Evolutionary conservation across 1,284 basidiomycete species (phyloP), one percentile per base, ranked within the genome.

Genomic region (Hemileia vastatrix): DNA sequence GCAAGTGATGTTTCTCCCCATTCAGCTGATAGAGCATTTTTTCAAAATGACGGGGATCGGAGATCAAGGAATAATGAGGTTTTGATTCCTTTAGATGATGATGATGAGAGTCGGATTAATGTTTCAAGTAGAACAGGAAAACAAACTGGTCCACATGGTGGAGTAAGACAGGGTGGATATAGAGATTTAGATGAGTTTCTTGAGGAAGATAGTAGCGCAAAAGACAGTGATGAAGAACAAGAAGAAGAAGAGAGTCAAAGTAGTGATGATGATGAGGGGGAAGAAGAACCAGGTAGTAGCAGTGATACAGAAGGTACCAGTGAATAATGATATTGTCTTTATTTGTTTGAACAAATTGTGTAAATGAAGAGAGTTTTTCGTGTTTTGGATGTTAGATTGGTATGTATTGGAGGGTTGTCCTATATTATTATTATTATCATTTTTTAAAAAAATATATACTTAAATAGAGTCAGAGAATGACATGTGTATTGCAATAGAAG

Each of bases 121-220:
- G 31, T 43, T 6, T 24, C 54, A 23, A 55, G 18, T 45, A 18
- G 6, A 1, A 53, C 31, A 27, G n/a, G 15, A 13, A 31, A 40
- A 18, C 31, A 47, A 9, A 33, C 23, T 3, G 44, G 50, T 45
- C n/a, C n/a, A n/a, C n/a, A n/a, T n/a, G n/a, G n/a, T n/a, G n/a
- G n/a, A n/a, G n/a, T n/a, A n/a, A n/a, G n/a, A n/a, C n/a, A n/a
- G n/a, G 31, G 51, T 9, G 60, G 60, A 6, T 49, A 54, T 36
- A 36, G 40, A 9, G 55, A 55, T 62, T 48, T 62, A 9, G 53
- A 62, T 48, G 53, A 62, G 18, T 62, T 62, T 45, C 50, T 62
- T 5, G 60, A 62, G 19, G 60, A 62, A 43, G 53, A 55, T 40
- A 23, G 24, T 21, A 2, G 36, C 19, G 32, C 23, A 8, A 19